These are phyloP conservation scores for Nemania diffusa DNA, from an alignment of 2,329 filamentous ascomycete species.

Conservation along the genomic window DNA sequence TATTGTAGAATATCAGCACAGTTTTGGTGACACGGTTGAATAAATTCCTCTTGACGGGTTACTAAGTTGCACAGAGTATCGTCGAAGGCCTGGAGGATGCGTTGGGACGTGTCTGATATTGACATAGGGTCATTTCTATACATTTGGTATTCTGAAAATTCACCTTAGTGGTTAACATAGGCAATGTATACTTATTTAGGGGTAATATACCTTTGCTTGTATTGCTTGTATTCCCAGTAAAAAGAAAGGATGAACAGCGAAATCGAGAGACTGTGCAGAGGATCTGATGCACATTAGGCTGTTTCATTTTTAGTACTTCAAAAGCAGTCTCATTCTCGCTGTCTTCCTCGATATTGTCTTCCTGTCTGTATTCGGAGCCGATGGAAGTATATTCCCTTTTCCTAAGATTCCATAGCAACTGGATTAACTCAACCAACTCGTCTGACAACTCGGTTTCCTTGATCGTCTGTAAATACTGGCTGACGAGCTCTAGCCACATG, in stretches of 20 bases:
- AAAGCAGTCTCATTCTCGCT: background rate
- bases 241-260: background rate
- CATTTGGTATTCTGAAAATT: background rate
- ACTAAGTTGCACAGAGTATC: background rate
- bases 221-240: background rate
- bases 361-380: background rate
- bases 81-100: background rate
- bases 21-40: background rate
- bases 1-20: background rate
- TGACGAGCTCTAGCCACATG: constrained; percentile 11
- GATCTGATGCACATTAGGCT: background rate
- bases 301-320: too few relatives aligned
- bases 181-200: background rate
- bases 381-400: background rate
- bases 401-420: background rate
- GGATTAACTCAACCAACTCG: background rate
- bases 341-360: background rate
- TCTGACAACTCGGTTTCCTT: background rate
- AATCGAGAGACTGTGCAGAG: background rate
- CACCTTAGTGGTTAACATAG: background rate
- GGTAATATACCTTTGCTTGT: background rate
- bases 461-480: background rate
- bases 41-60: background rate
- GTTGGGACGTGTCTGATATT: background rate
- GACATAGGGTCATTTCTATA: background rate